Evolutionary conservation across 2,329 filamentous ascomycete genomes (phyloP), one percentile per base, ranked within the genome.

Genomic region (Aureobasidium sp.): DNA sequence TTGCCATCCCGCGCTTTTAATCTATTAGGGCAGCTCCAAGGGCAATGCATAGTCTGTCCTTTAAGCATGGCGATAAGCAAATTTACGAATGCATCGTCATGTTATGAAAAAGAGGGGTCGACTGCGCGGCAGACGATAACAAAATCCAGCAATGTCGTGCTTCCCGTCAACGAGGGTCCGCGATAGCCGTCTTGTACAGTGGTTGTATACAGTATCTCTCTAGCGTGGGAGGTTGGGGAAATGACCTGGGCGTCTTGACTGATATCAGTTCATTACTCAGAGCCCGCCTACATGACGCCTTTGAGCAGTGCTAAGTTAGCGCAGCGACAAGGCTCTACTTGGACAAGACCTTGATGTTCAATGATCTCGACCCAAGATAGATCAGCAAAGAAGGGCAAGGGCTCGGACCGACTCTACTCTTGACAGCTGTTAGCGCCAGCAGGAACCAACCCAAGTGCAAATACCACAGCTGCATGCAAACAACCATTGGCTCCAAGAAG

Each of bases 351-450:
- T 25, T 57, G 29, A 43, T 35, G 35, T 40, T 17, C 40, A 35
- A 45, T 45, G 40, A 35, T 35, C 38, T 35, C 27, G 38, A 7
- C 38, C 23, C 38, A 45, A 25, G 38, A 43, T 45, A 37, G 27
- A 57, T 45, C 29, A 45, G 40, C 13, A 35, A 13, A 35, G 21
- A 45, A 35, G 19, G 19, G 27, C 6, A 11, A 42, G 37, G 38
- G 53, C 53, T 45, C 40, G 29, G 40, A 25, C 53, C 53, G 53
- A 13, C 40, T 29, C 19, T 57, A 9, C 10, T 23, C 13, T 47
- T 57, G 54, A 57, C 54, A 57, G 43, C 42, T 57, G 31, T 35
- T 57, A 57, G 54, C 54, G 54, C 54, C 31, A 57, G 54, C 42
- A 57, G 40, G 54, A 29, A 46, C 54, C 27, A 47, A 38, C 29